Conservation (phyloP, 495 filamentous ascomycete genomes). For the Cenococcum geophilum region DNA sequence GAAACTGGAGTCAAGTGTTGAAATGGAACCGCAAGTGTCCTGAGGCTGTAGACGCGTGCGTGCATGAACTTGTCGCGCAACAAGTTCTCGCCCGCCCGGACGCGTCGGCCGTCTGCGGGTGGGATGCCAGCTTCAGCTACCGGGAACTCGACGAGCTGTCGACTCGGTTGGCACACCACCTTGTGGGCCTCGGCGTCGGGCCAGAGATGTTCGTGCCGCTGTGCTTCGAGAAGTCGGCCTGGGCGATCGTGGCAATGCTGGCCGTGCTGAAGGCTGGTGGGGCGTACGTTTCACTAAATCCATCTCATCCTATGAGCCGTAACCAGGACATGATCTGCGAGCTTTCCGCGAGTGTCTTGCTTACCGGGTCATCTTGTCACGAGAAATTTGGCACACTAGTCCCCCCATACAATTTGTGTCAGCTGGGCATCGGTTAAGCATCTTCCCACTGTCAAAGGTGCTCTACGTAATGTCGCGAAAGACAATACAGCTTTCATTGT, state of each 20-base stretch:
- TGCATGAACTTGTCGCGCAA: slow-evolving; percentile 49
- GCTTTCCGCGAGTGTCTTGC: neutral
- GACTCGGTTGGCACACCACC: slow-evolving; percentile 33
- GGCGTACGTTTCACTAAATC: slow-evolving; percentile 27
- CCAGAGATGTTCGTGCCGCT: slow-evolving; percentile 35
- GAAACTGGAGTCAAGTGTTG: slow-evolving; percentile 15
- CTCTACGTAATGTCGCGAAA: slow-evolving; percentile 13
- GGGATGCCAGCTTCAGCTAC: too few species aligned
- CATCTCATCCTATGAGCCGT: slow-evolving; percentile 18
- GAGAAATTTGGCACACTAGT: too few species aligned
- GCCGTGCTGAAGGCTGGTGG: slow-evolving; percentile 29
- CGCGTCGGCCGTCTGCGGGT: slow-evolving; percentile 17
- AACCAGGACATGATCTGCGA: slow-evolving; percentile 23
- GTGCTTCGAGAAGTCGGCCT: slow-evolving; percentile 28
- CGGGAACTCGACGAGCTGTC: slow-evolving; percentile 35
- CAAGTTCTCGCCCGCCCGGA: slow-evolving; percentile 26
- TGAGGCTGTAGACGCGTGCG: slow-evolving; percentile 41
- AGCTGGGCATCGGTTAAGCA: slow-evolving; percentile 2
- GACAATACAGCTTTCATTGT: slow-evolving; percentile 35
- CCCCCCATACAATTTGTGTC: too few species aligned
- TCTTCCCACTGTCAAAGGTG: slow-evolving; percentile 16
- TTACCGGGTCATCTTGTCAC: too few species aligned
- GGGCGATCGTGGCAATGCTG: slow-evolving; percentile 19
- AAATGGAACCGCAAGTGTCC: slow-evolving; percentile 21
- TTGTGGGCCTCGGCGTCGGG: slow-evolving; percentile 34